These are phyloP conservation scores for Aspergillus japonicus DNA, from an alignment of 2,329 filamentous ascomycete genomes.

Conservation along the genomic window DNA sequence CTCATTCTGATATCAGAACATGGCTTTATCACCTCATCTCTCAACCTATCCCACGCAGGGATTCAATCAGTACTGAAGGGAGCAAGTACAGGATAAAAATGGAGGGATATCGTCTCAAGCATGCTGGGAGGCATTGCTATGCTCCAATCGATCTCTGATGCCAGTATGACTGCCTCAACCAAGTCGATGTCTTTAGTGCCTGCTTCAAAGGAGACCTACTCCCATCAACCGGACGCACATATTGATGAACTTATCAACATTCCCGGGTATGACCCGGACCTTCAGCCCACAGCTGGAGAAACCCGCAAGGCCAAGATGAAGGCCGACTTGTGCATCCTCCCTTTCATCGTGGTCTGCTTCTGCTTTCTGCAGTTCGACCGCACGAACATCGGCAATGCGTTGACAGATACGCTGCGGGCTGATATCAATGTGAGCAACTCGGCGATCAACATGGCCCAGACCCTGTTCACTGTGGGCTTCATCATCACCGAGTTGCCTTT, in stretches of 20 bases:
- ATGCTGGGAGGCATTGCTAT: no score
- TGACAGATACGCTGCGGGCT: constrained; percentile 16
- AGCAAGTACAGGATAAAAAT: no score
- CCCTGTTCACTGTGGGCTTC: constrained; percentile 27
- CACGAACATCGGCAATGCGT: constrained; percentile 25
- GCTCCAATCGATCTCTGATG: no score
- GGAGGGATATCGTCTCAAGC: no score
- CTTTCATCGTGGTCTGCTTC: constrained; percentile 18
- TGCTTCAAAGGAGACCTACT: no score
- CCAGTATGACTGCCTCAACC: no score
- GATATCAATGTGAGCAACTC: constrained; percentile 23
- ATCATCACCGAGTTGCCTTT: constrained; percentile 30
- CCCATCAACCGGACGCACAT: no score
- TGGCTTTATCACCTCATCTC: neutral
- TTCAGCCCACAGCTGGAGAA: neutral
- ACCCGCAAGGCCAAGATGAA: neutral
- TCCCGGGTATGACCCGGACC: no score
- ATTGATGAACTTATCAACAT: no score
- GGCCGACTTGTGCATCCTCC: constrained; percentile 16
- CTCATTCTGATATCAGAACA: neutral
- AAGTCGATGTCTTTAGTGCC: no score
- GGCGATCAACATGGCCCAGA: constrained; percentile 26
- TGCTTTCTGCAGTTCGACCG: constrained; percentile 26
- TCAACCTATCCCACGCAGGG: no score
- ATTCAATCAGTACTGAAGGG: no score